Base-by-base conservation (phyloP, 495 filamentous ascomycete species). In the Penicillium maclennaniae region DNA sequence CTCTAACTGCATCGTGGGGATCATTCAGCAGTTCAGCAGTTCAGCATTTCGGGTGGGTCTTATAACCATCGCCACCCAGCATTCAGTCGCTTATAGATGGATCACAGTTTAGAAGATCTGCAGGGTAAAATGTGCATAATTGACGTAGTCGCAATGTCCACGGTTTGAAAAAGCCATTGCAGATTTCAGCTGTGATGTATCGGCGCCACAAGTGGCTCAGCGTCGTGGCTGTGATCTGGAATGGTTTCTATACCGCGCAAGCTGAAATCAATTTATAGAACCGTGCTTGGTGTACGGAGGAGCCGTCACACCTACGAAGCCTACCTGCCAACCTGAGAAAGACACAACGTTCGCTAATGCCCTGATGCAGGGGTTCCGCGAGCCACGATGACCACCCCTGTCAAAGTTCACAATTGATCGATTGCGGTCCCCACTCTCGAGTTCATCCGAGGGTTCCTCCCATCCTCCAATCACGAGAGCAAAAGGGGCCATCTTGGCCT, bases 201-300 rank as follows among this genome's bases (percentile, higher is more conserved):
- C 4, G 31, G 47, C 60, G 60, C 60, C 60, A 60, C 59, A 43
- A 54, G 60, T 63, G 60, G 60, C 60, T 63, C 49, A 53, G 60
- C 49, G 15, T 23, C 28, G 56, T 54, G 52, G 51, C 45, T 58
- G 46, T 36, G 44, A 20, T 27, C 31, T 45, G n/a, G n/a, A 47
- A 3, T 4, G 6, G 17, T 47, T 25, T 14, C 1, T 38, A 3
- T 31, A 12, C 23, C 23, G 23, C 31, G 27, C 31, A 12, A 34
- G 31, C 31, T 34, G 31, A 34, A 34, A 34, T 34, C 31, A 34
- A 34, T 34, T 14, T 12, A 34, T 34, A 34, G 31, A 34, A 4
- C 1, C 15, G 31, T 34, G 10, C 14, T 34, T 12, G 31, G 31
- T 14, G 9, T 12, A 14, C 31, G 31, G 31, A 14, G 31, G 14